phyloP scores from a whole-genome alignment of 768 basidiomycete species.

The Boletus patriciae region DNA sequence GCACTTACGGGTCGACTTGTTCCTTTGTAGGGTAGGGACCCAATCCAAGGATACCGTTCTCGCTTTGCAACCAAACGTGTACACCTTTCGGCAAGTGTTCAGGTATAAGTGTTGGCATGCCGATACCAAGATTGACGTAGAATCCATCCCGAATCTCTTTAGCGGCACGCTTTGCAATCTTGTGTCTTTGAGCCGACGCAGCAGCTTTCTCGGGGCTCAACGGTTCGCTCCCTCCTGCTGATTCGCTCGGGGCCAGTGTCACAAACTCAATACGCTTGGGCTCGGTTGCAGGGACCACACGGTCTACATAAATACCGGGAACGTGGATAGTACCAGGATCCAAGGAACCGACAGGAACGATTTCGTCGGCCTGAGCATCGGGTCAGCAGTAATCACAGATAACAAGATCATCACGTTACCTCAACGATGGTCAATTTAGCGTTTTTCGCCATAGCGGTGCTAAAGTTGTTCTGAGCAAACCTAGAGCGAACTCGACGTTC shows the following conservation, averaged over 20 bases:
- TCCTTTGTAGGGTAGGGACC: constrained; percentile 85
- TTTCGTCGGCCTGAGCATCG: constrained; percentile 70
- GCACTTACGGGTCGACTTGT: constrained; percentile 73
- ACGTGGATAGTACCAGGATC: constrained; percentile 82
- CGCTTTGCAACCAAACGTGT: constrained; percentile 87
- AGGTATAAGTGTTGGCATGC: constrained; percentile 88
- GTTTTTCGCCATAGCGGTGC: constrained; percentile 82
- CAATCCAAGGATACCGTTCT: constrained; percentile 89
- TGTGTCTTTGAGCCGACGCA: constrained; percentile 57
- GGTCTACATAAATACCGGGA: constrained; percentile 85
- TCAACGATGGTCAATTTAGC: constrained; percentile 91
- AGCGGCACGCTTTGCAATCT: constrained; percentile 84
- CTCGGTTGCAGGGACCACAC: constrained; percentile 75
- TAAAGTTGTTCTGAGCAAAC: constrained; percentile 88
- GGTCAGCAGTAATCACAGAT: background rate
- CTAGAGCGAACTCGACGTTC: constrained; percentile 36
- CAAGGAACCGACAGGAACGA: constrained; percentile 79
- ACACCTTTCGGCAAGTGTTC: constrained; percentile 73
- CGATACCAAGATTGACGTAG: constrained; percentile 88
- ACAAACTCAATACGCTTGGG: constrained; percentile 77
- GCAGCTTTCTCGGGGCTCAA: constrained; percentile 51
- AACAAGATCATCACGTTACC: constrained; percentile 38
- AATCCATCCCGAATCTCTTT: constrained; percentile 87
- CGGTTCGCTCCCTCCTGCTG: constrained; percentile 26
- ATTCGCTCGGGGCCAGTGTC: constrained; percentile 59